Evolutionary conservation across 768 basidiomycete species (phyloP).

Genomic region (Xerocomellus intermedius): DNA sequence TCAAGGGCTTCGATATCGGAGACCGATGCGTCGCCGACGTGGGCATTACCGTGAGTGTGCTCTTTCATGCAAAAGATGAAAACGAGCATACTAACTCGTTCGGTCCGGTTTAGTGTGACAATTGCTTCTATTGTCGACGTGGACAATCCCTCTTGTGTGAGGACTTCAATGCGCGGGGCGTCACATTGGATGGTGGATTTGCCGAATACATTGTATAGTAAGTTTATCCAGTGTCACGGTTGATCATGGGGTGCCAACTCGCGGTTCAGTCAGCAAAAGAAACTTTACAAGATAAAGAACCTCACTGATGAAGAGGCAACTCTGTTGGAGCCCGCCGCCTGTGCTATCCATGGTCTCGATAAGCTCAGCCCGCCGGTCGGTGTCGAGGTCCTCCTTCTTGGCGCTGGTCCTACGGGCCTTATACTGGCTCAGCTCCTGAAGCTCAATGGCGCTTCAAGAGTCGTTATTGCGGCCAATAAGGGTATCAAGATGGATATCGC

Average conservation of each 20-base stretch:
- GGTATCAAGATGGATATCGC: conserved; percentile 91
- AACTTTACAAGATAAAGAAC: conserved; percentile 86
- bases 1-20: conserved; percentile 70
- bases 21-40: conserved; percentile 87
- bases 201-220: conserved; percentile 87
- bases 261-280: conserved; percentile 55
- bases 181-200: conserved; percentile 82
- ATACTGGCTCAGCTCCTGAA: conserved; percentile 87
- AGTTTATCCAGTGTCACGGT: conserved; percentile 22
- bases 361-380: conserved; percentile 82
- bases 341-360: conserved; percentile 90
- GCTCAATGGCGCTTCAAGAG: conserved; percentile 76
- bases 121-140: conserved; percentile 85
- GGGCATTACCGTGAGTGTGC: conserved; percentile 55
- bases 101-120: conserved; percentile 56
- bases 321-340: conserved; percentile 86
- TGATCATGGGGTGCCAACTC: neutral
- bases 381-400: conserved; percentile 78
- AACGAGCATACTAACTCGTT: conserved; percentile 1
- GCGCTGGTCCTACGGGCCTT: conserved; percentile 91
- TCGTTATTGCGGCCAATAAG: conserved; percentile 87
- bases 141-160: conserved; percentile 84
- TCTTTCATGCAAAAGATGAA: neutral
- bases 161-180: conserved; percentile 77
- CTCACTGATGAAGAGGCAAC: conserved; percentile 86